phyloP scores from a whole-genome alignment of 345 rosid species.

The Geranium rotundifolium region DNA sequence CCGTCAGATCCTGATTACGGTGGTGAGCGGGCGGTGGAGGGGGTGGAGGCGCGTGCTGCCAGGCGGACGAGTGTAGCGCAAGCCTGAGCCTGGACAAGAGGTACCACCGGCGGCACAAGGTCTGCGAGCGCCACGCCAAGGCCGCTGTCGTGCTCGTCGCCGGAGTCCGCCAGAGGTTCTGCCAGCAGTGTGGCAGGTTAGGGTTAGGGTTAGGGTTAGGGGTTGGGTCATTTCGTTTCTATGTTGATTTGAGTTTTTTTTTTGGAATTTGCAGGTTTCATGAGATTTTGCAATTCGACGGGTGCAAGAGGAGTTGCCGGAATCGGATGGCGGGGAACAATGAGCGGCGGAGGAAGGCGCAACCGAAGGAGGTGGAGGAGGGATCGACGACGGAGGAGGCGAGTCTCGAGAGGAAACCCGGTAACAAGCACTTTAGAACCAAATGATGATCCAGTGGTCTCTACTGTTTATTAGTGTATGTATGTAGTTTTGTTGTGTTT shows the following conservation, averaged over 20 bases:
- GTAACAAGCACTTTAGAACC: background rate
- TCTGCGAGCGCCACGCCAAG: constrained; percentile 72
- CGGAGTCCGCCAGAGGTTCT: constrained; percentile 70
- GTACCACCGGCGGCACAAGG: constrained; percentile 72
- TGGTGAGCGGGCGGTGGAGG: constrained; percentile 8
- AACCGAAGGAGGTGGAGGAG: background rate
- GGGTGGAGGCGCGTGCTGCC: constrained; percentile 44
- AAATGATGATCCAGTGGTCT: too few species aligned
- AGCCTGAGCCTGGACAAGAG: constrained; percentile 50
- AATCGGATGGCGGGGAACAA: constrained; percentile 64
- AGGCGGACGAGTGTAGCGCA: constrained; percentile 62
- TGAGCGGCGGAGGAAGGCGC: constrained; percentile 46
- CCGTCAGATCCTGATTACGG: too few species aligned
- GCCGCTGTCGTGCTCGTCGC: constrained; percentile 50
- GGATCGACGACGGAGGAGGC: too few species aligned
- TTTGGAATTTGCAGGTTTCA: constrained; percentile 58
- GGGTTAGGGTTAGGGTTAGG: too few species aligned
- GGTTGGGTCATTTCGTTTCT: too few species aligned
- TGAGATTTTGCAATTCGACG: constrained; percentile 48
- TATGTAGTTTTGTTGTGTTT: too few species aligned
- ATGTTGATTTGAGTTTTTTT: too few species aligned
- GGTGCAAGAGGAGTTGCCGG: constrained; percentile 54
- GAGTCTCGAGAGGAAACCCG: too few species aligned
- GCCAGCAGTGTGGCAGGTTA: constrained; percentile 90
- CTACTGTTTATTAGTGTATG: too few species aligned